These are phyloP conservation scores for Trichophyton mentagrophytes DNA, from an alignment of 2,329 filamentous ascomycete species.

Conservation along the genomic window DNA sequence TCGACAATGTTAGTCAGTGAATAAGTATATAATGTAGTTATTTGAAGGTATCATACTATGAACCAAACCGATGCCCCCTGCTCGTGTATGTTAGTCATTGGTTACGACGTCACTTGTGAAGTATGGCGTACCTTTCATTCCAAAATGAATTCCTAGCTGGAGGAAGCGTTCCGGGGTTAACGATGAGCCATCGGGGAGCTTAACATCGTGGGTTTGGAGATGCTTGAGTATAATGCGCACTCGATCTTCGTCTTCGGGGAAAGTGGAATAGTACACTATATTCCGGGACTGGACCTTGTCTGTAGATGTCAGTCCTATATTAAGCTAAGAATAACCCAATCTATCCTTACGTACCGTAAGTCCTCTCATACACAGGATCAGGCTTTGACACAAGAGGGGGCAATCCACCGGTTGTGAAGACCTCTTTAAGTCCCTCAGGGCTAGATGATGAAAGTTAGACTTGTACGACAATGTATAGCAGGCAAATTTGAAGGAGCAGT, in stretches of 20 bases:
- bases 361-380: conserved; percentile 61
- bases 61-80: conserved; percentile 57
- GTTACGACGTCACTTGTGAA: not conserved
- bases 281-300: conserved; percentile 60
- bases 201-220: conserved; percentile 50
- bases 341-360: conserved; percentile 40
- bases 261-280: conserved; percentile 68
- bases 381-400: conserved; percentile 60
- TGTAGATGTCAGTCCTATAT: conserved; percentile 12
- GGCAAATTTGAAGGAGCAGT: not conserved
- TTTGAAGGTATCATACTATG: conserved; percentile 39
- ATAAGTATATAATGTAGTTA: not conserved
- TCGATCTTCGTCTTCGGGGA: conserved; percentile 59
- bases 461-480: not conserved
- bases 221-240: conserved; percentile 55
- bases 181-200: conserved; percentile 57
- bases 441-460: conserved; percentile 19
- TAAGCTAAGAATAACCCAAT: conserved; percentile 10
- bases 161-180: conserved; percentile 64
- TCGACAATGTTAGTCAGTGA: not conserved
- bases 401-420: conserved; percentile 73
- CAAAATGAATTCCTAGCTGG: conserved; percentile 65
- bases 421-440: conserved; percentile 65
- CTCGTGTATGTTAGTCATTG: not conserved
- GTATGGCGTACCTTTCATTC: conserved; percentile 49